Evolutionary conservation across 2,329 filamentous ascomycete genomes (phyloP).

Genomic region (Colletotrichum sp.): DNA sequence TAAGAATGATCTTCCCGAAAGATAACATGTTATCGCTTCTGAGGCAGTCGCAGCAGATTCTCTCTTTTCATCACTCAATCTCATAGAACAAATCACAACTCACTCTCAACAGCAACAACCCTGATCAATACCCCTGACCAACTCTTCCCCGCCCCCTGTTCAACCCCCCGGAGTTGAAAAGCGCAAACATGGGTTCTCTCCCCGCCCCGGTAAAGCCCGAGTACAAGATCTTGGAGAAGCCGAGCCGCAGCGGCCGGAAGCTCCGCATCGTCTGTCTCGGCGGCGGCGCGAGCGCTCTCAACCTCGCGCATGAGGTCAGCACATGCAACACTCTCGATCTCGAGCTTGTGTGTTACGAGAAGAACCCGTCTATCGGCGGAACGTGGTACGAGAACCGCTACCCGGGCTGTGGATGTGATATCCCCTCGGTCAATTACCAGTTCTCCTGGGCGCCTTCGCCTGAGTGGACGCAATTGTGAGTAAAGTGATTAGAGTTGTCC

Average conservation of each 20-base stretch:
- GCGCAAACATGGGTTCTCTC: conserved; percentile 13
- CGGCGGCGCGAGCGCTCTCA: conserved; percentile 33
- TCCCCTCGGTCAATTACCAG: conserved; percentile 27
- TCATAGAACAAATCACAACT: background rate
- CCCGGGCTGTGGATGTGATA: conserved; percentile 27
- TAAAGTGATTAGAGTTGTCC: background rate
- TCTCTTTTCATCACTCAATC: background rate
- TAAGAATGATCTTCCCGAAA: background rate
- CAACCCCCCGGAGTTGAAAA: background rate
- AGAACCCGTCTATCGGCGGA: conserved; percentile 29
- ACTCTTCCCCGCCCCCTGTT: background rate
- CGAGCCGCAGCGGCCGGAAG: conserved; percentile 26
- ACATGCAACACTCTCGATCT: conserved; percentile 23
- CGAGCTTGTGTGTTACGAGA: conserved; percentile 31
- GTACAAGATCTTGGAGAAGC: conserved; percentile 28
- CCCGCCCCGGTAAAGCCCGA: background rate
- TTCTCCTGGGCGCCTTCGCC: conserved; percentile 16
- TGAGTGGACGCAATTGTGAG: conserved; percentile 10
- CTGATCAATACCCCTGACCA: background rate
- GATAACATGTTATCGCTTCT: background rate
- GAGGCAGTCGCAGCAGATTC: background rate
- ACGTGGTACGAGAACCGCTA: conserved; percentile 31
- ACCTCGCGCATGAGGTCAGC: conserved; percentile 28
- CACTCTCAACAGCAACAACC: background rate
- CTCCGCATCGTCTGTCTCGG: conserved; percentile 32